phyloP scores from a whole-genome alignment of 441 rosid genomes.

The Mallotus repandus region DNA sequence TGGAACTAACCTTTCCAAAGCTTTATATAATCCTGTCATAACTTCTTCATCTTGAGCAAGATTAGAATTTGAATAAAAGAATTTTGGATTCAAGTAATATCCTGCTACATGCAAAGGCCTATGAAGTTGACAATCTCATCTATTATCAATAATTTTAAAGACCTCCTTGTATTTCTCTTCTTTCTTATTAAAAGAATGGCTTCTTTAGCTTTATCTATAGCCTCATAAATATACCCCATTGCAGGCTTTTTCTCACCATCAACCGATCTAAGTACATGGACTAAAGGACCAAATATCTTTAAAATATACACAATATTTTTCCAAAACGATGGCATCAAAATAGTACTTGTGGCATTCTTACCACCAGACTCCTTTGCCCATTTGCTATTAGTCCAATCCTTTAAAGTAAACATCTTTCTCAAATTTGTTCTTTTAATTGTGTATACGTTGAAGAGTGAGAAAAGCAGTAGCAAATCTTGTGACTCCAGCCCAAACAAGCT shows the following conservation, averaged over 20 bases:
- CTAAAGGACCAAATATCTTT: neutral
- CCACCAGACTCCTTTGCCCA: neutral
- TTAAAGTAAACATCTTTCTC: neutral
- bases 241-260: neutral
- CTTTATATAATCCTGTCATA: too few relatives aligned
- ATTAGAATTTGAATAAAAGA: too few relatives aligned
- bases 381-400: neutral
- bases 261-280: neutral
- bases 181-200: neutral
- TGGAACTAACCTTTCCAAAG: too few relatives aligned
- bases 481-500: neutral
- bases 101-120: too few relatives aligned
- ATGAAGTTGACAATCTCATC: too few relatives aligned
- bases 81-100: too few relatives aligned
- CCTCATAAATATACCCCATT: neutral
- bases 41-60: too few relatives aligned
- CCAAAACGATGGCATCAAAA: neutral
- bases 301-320: neutral
- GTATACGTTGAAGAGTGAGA: neutral
- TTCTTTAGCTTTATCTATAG: neutral
- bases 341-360: neutral
- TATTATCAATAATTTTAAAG: too few relatives aligned
- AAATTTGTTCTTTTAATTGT: neutral
- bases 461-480: conserved; percentile 3
- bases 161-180: neutral